These are phyloP conservation scores for Shiraia bambusicola DNA, from an alignment of 2,329 filamentous ascomycete species.

Conservation along the genomic window DNA sequence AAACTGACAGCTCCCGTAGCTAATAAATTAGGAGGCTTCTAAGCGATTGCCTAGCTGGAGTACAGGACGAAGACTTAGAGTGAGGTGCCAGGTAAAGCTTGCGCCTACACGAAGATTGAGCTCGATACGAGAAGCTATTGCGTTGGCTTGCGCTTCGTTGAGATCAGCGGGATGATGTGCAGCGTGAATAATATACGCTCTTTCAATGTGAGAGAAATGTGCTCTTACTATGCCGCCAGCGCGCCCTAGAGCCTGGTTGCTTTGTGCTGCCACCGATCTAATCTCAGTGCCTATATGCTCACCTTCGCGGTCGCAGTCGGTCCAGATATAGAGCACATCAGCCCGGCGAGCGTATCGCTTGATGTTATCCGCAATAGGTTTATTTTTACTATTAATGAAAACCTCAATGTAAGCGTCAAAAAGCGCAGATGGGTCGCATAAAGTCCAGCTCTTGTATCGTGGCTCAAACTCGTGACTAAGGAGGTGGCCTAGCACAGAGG, in stretches of 20 bases:
- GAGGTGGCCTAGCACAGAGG: constrained; percentile 86
- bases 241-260: constrained; percentile 72
- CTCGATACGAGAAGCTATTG: constrained; percentile 86
- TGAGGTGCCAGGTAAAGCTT: constrained; percentile 88
- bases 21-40: constrained; percentile 64
- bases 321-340: constrained; percentile 91
- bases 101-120: constrained; percentile 88
- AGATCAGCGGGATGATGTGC: constrained; percentile 74
- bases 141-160: constrained; percentile 83
- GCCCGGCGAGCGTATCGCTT: constrained; percentile 71
- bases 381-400: constrained; percentile 65
- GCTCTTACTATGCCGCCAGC: too few relatives aligned
- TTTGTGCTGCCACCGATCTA: constrained; percentile 72
- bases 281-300: constrained; percentile 96
- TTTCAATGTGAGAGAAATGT: constrained; percentile 92
- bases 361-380: constrained; percentile 81
- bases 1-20: constrained; percentile 96
- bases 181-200: constrained; percentile 80
- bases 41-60: constrained; percentile 64
- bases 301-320: constrained; percentile 95
- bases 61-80: constrained; percentile 71
- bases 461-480: constrained; percentile 74
- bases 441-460: constrained; percentile 76
- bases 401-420: constrained; percentile 79
- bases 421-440: constrained; percentile 74